Evolutionary conservation across 2,329 filamentous ascomycete genomes (phyloP), one percentile per base, ranked within the genome.

Genomic region (Teratosphaeria nubilosa): DNA sequence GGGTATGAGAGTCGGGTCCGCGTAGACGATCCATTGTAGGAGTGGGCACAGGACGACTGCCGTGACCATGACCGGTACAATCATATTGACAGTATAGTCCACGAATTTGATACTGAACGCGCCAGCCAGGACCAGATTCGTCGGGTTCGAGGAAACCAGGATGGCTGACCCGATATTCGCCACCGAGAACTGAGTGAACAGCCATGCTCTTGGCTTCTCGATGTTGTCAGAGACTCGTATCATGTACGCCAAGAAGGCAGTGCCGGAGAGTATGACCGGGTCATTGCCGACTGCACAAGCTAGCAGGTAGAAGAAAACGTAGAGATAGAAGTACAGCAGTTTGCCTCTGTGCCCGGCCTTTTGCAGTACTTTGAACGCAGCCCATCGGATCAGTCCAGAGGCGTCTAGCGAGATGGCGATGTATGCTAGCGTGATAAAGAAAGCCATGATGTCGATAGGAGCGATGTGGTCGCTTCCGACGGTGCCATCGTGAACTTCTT

Each of bases 321-420:
- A 90, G 3, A 90, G 82, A 67, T 86, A 88, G 70, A 89, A 84
- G 75, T 86, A 90, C 1, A 90, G 76, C 27, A 79, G 73, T 59
- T 86, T 84, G 0, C 87, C 87, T n/a, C 80, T 79, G 60, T 83
- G 78, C 3, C 86, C 86, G 53, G 84, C 86, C 73, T 80, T 83
- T 58, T 86, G 78, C 2, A 90, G 75, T 0, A 89, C 86, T 60
- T 82, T 86, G 75, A 87, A 88, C 0, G 87, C 86, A 24, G 89
- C 69, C 62, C 78, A 90, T 57, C 86, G 76, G 65, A 90, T 88
- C 16, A 90, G 75, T 3, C 87, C 87, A 0, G 86, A 89, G 2
- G 87, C 86, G 63, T 90, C 87, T 59, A 90, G 87, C 0, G 86
- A 89, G 52, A 90, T 88, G 53, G 87, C 86, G 59, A 90, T 88